Evolutionary conservation across 2,329 filamentous ascomycete genomes (phyloP).

Genomic region (Keithomyces neogunnii): DNA sequence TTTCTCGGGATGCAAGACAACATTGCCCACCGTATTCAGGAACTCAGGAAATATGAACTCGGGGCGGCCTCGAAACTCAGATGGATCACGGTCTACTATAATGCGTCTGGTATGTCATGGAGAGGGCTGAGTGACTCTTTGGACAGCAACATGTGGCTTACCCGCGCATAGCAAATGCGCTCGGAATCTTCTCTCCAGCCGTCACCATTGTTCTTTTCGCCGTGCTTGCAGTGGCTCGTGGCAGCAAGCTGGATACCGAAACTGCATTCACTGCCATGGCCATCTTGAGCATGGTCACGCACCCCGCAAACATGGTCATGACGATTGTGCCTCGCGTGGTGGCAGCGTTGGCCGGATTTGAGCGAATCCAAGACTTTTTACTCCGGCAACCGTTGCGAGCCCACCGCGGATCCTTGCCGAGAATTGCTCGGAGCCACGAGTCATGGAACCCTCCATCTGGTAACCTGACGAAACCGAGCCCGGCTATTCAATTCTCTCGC

Average conservation of each 20-base stretch:
- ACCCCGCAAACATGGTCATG: conserved; percentile 36
- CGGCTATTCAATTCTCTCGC: neutral
- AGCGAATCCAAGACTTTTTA: conserved; percentile 28
- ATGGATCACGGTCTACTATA: conserved; percentile 32
- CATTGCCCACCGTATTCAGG: conserved; percentile 11
- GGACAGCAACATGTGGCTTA: neutral
- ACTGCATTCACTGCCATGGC: conserved; percentile 33
- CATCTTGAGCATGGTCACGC: conserved; percentile 28
- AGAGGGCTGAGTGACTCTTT: neutral
- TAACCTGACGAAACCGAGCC: neutral
- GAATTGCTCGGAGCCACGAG: conserved; percentile 12
- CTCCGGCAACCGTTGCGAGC: conserved; percentile 12
- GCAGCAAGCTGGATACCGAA: conserved; percentile 19
- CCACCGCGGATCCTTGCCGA: neutral
- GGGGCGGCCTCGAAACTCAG: conserved; percentile 20
- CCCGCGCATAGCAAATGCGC: conserved; percentile 25
- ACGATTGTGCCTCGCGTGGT: conserved; percentile 27
- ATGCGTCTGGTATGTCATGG: conserved; percentile 26
- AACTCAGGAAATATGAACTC: conserved; percentile 22
- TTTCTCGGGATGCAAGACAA: conserved; percentile 19
- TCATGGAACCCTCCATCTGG: too few species aligned
- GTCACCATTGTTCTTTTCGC: conserved; percentile 28
- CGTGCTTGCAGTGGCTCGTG: conserved; percentile 13
- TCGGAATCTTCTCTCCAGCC: conserved; percentile 32
- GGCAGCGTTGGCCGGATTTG: conserved; percentile 23